Conservation (phyloP, 1,284 basidiomycete genomes). For the Leccinum angustisporum region DNA sequence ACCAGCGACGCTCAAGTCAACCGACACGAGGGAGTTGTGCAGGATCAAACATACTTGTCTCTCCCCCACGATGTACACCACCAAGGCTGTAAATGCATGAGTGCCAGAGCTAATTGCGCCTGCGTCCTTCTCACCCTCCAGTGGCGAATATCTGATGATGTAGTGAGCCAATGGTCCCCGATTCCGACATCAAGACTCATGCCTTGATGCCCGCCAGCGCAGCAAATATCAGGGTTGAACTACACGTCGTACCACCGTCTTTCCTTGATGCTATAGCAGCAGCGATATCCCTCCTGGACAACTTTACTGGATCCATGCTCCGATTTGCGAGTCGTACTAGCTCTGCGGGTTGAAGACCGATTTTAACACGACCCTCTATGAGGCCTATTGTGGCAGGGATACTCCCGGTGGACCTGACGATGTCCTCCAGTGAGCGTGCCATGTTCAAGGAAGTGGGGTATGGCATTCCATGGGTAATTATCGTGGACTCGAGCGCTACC, state of each 20-base stretch:
- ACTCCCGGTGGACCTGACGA: conserved; percentile 76
- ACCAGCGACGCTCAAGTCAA: conserved; percentile 1
- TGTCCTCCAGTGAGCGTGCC: conserved; percentile 71
- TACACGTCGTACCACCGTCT: conserved; percentile 91
- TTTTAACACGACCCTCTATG: conserved; percentile 80
- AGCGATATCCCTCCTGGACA: conserved; percentile 87
- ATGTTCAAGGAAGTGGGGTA: conserved; percentile 78
- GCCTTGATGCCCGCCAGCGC: conserved; percentile 82
- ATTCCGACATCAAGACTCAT: conserved; percentile 4
- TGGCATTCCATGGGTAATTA: conserved; percentile 91
- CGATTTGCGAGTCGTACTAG: conserved; percentile 73
- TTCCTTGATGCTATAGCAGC: conserved; percentile 66
- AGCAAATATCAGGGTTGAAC: conserved; percentile 83
- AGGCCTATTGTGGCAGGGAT: conserved; percentile 92
- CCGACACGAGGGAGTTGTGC: background rate
- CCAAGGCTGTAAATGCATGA: conserved; percentile 55
- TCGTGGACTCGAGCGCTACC: conserved; percentile 83
- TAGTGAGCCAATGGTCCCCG: conserved; percentile 3
- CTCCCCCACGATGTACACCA: conserved; percentile 92
- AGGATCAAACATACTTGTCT: conserved; percentile 60
- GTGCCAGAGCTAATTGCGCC: background rate
- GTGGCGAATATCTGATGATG: conserved; percentile 69
- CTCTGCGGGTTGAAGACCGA: conserved; percentile 73
- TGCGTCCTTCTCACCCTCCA: conserved; percentile 57
- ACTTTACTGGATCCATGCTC: conserved; percentile 59